Percentiles rank a stretch among this genome's conserved stretches.
phyloP scores from a whole-genome alignment of 768 basidiomycete species.

The Leccinum uliginosum region DNA sequence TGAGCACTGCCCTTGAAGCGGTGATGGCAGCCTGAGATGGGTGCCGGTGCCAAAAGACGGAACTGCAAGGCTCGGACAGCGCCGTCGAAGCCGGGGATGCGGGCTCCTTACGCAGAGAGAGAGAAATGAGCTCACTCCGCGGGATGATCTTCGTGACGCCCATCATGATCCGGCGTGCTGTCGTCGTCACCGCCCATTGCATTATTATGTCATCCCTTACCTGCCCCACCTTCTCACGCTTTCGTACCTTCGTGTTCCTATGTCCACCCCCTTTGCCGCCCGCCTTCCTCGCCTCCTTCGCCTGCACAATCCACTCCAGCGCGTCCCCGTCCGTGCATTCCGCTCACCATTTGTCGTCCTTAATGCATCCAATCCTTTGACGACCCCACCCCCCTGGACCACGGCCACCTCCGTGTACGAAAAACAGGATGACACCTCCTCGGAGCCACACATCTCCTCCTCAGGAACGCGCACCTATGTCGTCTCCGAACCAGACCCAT shows the following conservation, averaged over 20 bases:
- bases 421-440: slow-evolving; percentile 51
- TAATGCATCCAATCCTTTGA: slow-evolving; percentile 35
- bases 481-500: slow-evolving; percentile 67
- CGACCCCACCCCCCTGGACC: slow-evolving; percentile 31
- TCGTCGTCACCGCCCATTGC: background rate
- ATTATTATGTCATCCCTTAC: slow-evolving; percentile 26
- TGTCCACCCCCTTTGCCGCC: slow-evolving; percentile 11
- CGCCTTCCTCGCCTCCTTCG: slow-evolving; percentile 7
- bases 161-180: background rate
- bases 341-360: slow-evolving; percentile 63
- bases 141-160: background rate
- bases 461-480: slow-evolving; percentile 61
- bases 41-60: background rate
- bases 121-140: background rate
- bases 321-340: slow-evolving; percentile 42
- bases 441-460: slow-evolving; percentile 43
- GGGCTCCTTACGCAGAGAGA: background rate
- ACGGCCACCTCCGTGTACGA: slow-evolving; percentile 45
- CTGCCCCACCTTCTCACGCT: slow-evolving; percentile 25
- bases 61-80: slow-evolving; percentile 8
- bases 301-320: background rate
- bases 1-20: too few relatives aligned
- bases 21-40: background rate
- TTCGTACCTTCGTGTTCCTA: slow-evolving; percentile 5
- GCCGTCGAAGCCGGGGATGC: slow-evolving; percentile 24